Conservation (phyloP, 192 early-diverging fungal species). For the Entomortierella parvispora region DNA sequence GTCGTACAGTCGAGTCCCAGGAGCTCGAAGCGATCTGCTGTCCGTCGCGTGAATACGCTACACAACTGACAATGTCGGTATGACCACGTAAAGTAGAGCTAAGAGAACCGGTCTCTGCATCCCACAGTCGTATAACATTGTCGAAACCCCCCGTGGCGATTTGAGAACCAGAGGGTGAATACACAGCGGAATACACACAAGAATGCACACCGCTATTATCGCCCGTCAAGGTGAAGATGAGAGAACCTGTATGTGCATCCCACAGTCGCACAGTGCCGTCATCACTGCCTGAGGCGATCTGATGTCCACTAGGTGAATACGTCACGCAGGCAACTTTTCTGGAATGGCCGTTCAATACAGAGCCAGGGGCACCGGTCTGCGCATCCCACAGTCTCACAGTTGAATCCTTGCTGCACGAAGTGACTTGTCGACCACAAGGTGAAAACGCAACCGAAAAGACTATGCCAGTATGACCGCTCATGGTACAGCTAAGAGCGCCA, state of each 20-base stretch:
- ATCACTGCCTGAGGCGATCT: not conserved
- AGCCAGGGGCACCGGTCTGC: too few relatives aligned
- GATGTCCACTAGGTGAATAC: not conserved
- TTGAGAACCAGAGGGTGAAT: not conserved
- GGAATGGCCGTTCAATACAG: not conserved
- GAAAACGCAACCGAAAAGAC: too few relatives aligned
- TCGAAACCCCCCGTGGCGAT: not conserved
- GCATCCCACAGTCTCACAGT: too few relatives aligned
- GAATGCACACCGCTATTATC: not conserved
- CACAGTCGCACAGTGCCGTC: not conserved
- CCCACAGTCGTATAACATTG: not conserved
- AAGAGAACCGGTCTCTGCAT: not conserved
- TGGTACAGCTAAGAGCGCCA: too few relatives aligned
- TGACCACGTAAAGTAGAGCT: not conserved
- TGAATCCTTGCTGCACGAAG: too few relatives aligned
- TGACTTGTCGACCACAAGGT: too few relatives aligned
- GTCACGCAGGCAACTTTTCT: not conserved
- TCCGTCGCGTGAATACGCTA: conserved; percentile 5
- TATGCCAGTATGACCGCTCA: too few relatives aligned
- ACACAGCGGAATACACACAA: not conserved
- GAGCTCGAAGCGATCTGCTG: not conserved
- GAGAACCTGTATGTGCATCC: not conserved
- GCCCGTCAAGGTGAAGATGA: not conserved
- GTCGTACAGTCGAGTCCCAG: conserved; percentile 1
- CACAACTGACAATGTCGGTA: not conserved